Evolutionary conservation across 2,329 filamentous ascomycete species (phyloP).

Genomic region (Ciborinia camelliae): DNA sequence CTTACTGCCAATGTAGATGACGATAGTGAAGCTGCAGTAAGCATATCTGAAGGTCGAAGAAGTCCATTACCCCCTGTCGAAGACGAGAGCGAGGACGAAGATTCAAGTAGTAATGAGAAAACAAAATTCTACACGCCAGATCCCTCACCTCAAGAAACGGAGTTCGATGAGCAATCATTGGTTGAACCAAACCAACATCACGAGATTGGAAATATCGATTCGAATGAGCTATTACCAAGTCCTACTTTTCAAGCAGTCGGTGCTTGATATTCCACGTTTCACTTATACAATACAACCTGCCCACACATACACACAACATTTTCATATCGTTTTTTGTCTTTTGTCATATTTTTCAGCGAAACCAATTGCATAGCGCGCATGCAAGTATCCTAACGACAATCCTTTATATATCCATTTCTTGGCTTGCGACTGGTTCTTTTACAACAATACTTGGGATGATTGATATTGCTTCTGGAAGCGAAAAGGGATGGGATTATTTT

Average conservation of each 20-base stretch:
- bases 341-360: slow-evolving; percentile 8
- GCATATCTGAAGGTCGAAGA: slow-evolving; percentile 56
- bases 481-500: slow-evolving; percentile 2
- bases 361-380: slow-evolving; percentile 9
- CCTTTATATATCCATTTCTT: slow-evolving; percentile 21
- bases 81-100: slow-evolving; percentile 30
- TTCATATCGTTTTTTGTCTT: slow-evolving; percentile 8
- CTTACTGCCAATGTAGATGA: slow-evolving; percentile 38
- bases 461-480: slow-evolving; percentile 11
- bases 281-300: background rate
- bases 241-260: slow-evolving; percentile 1
- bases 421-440: background rate
- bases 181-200: background rate
- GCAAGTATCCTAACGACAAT: slow-evolving; percentile 6
- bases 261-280: background rate
- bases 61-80: slow-evolving; percentile 54
- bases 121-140: slow-evolving; percentile 28
- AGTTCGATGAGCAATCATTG: slow-evolving; percentile 4
- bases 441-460: slow-evolving; percentile 6
- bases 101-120: slow-evolving; percentile 19
- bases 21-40: slow-evolving; percentile 58
- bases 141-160: background rate
- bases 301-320: background rate
- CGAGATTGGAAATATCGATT: background rate
- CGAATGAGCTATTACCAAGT: slow-evolving; percentile 10